phyloP scores from a whole-genome alignment of 2,329 filamentous ascomycete genomes.

The Ophiocordyceps polyrhachis-furcata region DNA sequence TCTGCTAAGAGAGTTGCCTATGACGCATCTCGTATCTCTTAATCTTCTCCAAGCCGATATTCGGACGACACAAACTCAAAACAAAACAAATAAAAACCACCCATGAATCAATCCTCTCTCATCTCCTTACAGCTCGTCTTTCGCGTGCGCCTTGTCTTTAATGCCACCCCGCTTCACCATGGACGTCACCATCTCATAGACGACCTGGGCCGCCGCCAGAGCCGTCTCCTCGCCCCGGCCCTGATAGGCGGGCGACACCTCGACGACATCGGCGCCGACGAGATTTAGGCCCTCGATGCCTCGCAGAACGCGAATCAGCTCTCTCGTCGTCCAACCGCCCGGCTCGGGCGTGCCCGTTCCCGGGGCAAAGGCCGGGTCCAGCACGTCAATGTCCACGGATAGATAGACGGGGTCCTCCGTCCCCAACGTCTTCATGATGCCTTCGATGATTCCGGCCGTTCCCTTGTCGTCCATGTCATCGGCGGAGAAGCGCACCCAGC shows the following conservation, averaged over 20 bases:
- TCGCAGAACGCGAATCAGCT: constrained; percentile 66
- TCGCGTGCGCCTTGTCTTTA: constrained; percentile 21
- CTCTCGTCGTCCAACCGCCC: constrained; percentile 78
- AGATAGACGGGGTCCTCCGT: constrained; percentile 66
- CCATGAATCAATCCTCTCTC: too few relatives aligned
- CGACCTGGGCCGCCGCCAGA: constrained; percentile 66
- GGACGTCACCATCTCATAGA: constrained; percentile 67
- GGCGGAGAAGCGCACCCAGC: constrained; percentile 59
- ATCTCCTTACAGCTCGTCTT: constrained; percentile 18
- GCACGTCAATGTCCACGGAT: constrained; percentile 64
- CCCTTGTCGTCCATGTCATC: constrained; percentile 81
- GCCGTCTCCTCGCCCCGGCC: constrained; percentile 63
- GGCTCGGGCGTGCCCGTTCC: constrained; percentile 81
- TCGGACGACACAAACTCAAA: too few relatives aligned
- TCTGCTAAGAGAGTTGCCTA: too few relatives aligned
- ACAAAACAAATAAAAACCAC: too few relatives aligned
- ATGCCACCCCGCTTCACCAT: constrained; percentile 49
- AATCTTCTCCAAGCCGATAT: too few relatives aligned
- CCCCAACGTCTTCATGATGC: constrained; percentile 55
- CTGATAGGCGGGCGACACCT: constrained; percentile 70
- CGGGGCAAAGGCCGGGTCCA: constrained; percentile 50
- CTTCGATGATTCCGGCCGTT: constrained; percentile 45
- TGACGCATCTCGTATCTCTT: too few relatives aligned
- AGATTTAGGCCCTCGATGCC: constrained; percentile 70
- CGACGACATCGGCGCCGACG: constrained; percentile 78